phyloP scores from a whole-genome alignment of 352 stramenopile genomes.

The Hyaloperonospora brassicae region DNA sequence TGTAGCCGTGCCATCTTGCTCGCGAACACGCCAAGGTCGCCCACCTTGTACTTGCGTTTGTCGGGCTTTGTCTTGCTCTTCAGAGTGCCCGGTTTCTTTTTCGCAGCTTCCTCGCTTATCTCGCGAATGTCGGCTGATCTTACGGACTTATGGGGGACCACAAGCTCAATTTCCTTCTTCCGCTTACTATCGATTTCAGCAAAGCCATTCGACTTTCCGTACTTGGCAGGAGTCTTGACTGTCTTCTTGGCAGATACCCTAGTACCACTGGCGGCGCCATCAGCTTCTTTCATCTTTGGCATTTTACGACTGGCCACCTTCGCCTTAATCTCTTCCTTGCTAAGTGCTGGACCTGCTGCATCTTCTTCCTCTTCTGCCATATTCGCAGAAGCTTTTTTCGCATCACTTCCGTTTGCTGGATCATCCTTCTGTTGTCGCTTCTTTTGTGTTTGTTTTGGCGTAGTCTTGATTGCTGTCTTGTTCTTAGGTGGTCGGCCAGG shows the following conservation, averaged over 20 bases:
- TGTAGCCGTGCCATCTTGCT: constrained; percentile 55
- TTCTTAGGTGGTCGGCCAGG: constrained; percentile 35
- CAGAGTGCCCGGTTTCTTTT: constrained; percentile 36
- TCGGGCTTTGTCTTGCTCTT: constrained; percentile 49
- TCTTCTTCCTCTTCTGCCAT: constrained; percentile 40
- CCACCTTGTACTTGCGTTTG: constrained; percentile 60
- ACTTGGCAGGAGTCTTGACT: constrained; percentile 25
- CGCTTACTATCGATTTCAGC: constrained; percentile 61
- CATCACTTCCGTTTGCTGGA: constrained; percentile 8
- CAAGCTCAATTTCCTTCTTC: constrained; percentile 75
- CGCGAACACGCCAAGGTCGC: constrained; percentile 44
- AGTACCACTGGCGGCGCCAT: constrained; percentile 19
- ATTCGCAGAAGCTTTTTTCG: constrained; percentile 10
- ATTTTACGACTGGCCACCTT: constrained; percentile 65
- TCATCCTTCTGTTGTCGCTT: constrained; percentile 19
- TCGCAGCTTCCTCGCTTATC: constrained; percentile 58
- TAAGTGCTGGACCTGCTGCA: constrained; percentile 25
- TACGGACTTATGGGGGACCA: constrained; percentile 66
- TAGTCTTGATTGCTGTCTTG: constrained; percentile 15
- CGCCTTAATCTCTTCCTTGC: constrained; percentile 73
- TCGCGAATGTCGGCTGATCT: constrained; percentile 72
- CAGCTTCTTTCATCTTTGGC: constrained; percentile 49
- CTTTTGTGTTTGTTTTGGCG: constrained; percentile 16
- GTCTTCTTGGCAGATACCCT: constrained; percentile 32
- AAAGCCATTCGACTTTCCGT: constrained; percentile 20